phyloP scores from a whole-genome alignment of 2,329 filamentous ascomycete genomes.

The Colletotrichum paranaense region DNA sequence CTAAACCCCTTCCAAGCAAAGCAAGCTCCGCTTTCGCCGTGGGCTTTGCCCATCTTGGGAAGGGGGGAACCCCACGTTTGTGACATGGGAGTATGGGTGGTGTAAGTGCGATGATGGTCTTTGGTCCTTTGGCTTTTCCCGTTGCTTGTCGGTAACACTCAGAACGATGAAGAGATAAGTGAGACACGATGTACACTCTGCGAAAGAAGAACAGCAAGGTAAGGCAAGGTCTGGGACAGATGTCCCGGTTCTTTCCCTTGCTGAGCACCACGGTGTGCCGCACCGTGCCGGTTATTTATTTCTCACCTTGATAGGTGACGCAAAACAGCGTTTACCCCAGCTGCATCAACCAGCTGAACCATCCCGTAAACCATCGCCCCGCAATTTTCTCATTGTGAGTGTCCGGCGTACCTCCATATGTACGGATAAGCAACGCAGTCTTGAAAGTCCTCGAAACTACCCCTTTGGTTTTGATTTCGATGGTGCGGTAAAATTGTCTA shows the following conservation, averaged over 20 bases:
- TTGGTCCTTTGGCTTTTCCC: neutral
- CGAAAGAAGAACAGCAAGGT: no score
- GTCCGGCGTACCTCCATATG: no score
- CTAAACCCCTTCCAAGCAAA: neutral
- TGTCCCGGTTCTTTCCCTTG: neutral
- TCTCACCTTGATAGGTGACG: no score
- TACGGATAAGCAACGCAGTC: neutral
- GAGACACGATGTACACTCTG: no score
- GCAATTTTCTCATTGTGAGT: neutral
- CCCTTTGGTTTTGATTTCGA: slow-evolving; percentile 17
- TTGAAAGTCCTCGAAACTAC: neutral
- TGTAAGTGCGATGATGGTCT: neutral
- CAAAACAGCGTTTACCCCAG: slow-evolving; percentile 4
- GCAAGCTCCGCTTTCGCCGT: neutral
- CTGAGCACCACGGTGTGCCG: neutral
- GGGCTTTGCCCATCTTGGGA: neutral
- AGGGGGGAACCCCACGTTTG: neutral
- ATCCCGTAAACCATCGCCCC: neutral
- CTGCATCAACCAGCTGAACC: neutral
- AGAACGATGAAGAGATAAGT: neutral
- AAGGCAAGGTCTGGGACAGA: no score
- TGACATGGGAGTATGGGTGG: neutral
- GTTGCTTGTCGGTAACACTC: neutral
- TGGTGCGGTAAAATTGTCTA: neutral
- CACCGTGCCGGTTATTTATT: neutral